Evolutionary conservation across 2,329 filamentous ascomycete species (phyloP).

Genomic region (Zymoseptoria pseudotritici): DNA sequence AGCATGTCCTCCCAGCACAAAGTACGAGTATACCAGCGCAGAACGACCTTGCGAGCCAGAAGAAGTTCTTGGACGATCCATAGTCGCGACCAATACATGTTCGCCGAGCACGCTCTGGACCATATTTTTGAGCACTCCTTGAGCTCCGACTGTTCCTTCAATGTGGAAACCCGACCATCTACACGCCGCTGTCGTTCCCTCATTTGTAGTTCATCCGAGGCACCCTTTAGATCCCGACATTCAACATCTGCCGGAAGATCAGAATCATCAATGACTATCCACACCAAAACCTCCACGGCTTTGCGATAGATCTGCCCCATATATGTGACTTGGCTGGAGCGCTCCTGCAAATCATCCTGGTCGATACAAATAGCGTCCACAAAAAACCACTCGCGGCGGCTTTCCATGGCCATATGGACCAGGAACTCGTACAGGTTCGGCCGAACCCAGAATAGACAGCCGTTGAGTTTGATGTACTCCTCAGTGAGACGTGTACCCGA

Average conservation of each 20-base stretch:
- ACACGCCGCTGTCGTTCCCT: too few species aligned
- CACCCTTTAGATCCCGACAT: not conserved
- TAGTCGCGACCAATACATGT: too few species aligned
- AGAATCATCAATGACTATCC: conserved; percentile 8
- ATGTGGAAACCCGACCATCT: too few species aligned
- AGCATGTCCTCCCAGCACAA: too few species aligned
- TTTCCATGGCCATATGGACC: conserved; percentile 1
- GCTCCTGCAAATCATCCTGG: conserved; percentile 11
- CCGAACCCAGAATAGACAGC: conserved; percentile 1
- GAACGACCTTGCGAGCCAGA: too few species aligned
- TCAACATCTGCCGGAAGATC: conserved; percentile 1
- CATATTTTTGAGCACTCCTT: too few species aligned
- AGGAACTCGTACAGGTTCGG: conserved; percentile 5
- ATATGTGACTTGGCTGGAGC: conserved; percentile 11
- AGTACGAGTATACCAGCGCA: too few species aligned
- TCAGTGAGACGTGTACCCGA: conserved; percentile 1
- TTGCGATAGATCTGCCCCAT: conserved; percentile 15
- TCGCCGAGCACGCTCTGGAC: too few species aligned
- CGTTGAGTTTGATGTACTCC: conserved; percentile 3
- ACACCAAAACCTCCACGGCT: conserved; percentile 6
- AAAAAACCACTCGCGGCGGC: conserved; percentile 9
- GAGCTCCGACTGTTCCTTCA: too few species aligned
- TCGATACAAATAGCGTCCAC: conserved; percentile 14
- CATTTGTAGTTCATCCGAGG: not conserved
- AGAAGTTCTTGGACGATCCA: too few species aligned